Evolutionary conservation across 768 basidiomycete genomes (phyloP).

Genomic region (Phylloporus sp.): DNA sequence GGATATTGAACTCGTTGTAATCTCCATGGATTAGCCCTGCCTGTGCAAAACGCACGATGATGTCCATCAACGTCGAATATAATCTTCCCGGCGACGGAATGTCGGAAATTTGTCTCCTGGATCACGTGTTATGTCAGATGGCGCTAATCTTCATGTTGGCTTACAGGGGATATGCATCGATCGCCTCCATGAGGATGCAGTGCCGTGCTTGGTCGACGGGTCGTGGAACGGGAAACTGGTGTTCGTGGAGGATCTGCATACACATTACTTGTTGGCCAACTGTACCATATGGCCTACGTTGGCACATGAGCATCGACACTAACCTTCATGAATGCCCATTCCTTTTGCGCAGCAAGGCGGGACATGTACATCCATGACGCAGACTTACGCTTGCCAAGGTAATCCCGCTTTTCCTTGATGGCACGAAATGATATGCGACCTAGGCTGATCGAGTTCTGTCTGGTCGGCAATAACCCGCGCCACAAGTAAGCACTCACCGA

Average conservation of each 20-base stretch:
- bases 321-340: slow-evolving; percentile 99
- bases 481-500: slow-evolving; percentile 44
- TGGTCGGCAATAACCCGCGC: background rate
- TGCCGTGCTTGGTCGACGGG: slow-evolving; percentile 95
- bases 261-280: background rate
- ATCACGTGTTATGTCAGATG: background rate
- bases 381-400: slow-evolving; percentile 89
- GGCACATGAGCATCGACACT: background rate
- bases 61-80: slow-evolving; percentile 89
- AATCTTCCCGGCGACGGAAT: slow-evolving; percentile 83
- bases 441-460: slow-evolving; percentile 48
- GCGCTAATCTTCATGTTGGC: slow-evolving; percentile 19
- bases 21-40: slow-evolving; percentile 98
- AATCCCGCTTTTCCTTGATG: slow-evolving; percentile 95
- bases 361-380: slow-evolving; percentile 99
- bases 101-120: slow-evolving; percentile 81
- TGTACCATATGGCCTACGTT: background rate
- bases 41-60: slow-evolving; percentile 90
- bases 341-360: slow-evolving; percentile 91
- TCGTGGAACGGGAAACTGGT: slow-evolving; percentile 87
- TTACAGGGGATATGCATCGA: slow-evolving; percentile 92
- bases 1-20: slow-evolving; percentile 98
- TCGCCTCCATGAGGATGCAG: slow-evolving; percentile 92
- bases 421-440: slow-evolving; percentile 97
- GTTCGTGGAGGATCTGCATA: slow-evolving; percentile 80